Percentiles rank a stretch among this genome's conserved stretches.
These are phyloP conservation scores for Micromonas pusilla DNA, from an alignment of 139 green algal species.

Conservation along the genomic window DNA sequence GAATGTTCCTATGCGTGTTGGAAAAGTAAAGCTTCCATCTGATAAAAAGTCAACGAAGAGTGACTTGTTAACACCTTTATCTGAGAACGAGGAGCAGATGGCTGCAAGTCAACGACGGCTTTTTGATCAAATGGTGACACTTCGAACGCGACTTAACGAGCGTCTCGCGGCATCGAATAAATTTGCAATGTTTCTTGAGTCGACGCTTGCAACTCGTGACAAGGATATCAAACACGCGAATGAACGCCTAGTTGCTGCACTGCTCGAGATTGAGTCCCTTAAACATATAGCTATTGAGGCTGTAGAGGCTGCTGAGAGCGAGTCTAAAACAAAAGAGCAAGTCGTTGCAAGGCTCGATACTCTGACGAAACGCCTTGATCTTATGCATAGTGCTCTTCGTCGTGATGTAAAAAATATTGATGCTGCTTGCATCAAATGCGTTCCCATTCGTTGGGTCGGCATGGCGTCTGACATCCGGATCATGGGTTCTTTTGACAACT, in stretches of 20 bases:
- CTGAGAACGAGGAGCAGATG: neutral
- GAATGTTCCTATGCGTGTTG: neutral
- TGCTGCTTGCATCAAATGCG: neutral
- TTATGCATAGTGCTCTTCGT: neutral
- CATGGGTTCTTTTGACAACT: conserved; percentile 20
- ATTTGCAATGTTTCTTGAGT: conserved; percentile 20
- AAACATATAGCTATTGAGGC: neutral
- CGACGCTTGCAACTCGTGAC: neutral
- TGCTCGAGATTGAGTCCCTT: neutral
- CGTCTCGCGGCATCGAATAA: neutral
- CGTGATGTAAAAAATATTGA: neutral
- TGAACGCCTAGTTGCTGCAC: neutral
- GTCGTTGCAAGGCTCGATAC: neutral
- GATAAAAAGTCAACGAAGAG: neutral
- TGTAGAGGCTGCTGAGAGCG: neutral
- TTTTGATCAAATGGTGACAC: conserved; percentile 23
- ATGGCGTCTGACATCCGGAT: conserved; percentile 4
- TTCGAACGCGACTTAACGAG: conserved; percentile 24
- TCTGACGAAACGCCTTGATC: neutral
- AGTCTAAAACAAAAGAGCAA: neutral
- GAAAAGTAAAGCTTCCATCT: neutral
- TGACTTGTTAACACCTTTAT: neutral
- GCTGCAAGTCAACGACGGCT: conserved; percentile 2
- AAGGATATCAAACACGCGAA: neutral
- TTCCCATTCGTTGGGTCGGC: neutral